A percentile compares a stretch with the other conserved stretches of the same genome.
phyloP scores from a whole-genome alignment of 2,329 filamentous ascomycete genomes.

The Sarocladiaceae sp. region DNA sequence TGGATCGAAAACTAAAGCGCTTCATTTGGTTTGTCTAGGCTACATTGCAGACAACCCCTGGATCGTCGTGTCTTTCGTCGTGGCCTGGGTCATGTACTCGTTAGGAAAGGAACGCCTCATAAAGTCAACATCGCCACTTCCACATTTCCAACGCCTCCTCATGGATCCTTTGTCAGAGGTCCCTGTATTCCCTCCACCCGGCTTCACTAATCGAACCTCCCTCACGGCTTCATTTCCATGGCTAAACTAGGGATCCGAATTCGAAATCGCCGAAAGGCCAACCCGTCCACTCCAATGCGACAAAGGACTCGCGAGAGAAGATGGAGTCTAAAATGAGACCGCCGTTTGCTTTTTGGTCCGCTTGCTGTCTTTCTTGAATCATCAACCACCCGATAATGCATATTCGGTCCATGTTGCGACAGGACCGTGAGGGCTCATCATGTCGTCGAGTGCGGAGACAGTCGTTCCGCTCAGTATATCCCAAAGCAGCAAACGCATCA shows the following conservation, averaged over 20 bases:
- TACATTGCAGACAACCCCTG: background rate
- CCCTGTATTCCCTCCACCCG: too few relatives aligned
- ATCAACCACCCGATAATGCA: background rate
- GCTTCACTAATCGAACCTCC: too few relatives aligned
- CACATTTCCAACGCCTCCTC: too few relatives aligned
- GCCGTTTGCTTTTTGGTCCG: background rate
- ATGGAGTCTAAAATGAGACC: conserved; percentile 1
- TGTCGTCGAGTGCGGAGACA: too few relatives aligned
- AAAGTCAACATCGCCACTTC: background rate
- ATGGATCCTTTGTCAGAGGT: too few relatives aligned
- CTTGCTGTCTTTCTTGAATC: background rate
- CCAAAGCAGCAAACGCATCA: too few relatives aligned
- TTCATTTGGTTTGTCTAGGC: background rate
- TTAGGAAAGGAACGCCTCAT: background rate
- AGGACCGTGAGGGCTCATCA: too few relatives aligned
- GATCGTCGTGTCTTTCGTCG: conserved; percentile 7
- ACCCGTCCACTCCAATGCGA: background rate
- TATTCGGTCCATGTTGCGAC: too few relatives aligned
- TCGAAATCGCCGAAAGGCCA: background rate
- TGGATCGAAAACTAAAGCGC: background rate
- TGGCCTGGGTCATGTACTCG: conserved; percentile 5
- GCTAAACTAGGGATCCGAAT: too few relatives aligned
- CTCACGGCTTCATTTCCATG: too few relatives aligned
- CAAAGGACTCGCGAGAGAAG: conserved; percentile 8
- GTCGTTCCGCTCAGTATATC: too few relatives aligned